phyloP scores from a whole-genome alignment of 495 filamentous ascomycete genomes.

The Xylaria intraflava region DNA sequence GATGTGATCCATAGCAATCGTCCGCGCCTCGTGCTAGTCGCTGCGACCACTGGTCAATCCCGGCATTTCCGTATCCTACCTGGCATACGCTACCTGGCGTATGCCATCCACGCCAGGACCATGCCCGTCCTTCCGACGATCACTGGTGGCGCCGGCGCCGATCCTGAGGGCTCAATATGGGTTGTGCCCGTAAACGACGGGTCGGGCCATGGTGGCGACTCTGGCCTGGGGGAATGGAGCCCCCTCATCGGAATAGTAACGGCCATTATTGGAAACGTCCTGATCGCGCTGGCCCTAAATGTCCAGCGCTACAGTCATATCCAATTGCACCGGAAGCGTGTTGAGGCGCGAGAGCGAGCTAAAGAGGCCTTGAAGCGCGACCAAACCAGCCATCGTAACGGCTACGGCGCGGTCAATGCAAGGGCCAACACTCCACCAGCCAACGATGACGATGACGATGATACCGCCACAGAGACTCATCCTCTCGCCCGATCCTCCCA shows the following conservation, averaged over 20 bases:
- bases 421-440: conserved; percentile 6
- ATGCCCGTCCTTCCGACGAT: conserved; percentile 15
- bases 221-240: conserved; percentile 68
- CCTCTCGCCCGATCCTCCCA: conserved; percentile 42
- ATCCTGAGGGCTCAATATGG: conserved; percentile 7
- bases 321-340: conserved; percentile 48
- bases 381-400: conserved; percentile 27
- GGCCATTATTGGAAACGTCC: conserved; percentile 81
- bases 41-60: neutral
- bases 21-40: conserved; percentile 2
- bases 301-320: conserved; percentile 95
- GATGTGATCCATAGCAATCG: conserved; percentile 5
- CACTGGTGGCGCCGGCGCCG: neutral
- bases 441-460: conserved; percentile 25
- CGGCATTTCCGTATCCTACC: neutral
- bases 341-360: conserved; percentile 43
- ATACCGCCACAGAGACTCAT: conserved; percentile 36
- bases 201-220: conserved; percentile 32
- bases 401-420: conserved; percentile 17
- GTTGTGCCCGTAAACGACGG: conserved; percentile 23
- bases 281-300: conserved; percentile 93
- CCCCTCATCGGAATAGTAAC: conserved; percentile 91
- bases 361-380: conserved; percentile 36
- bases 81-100: neutral
- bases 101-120: conserved; percentile 3